Conservation (phyloP, 768 basidiomycete species). For the Candolleomyces aberdarensis region DNA sequence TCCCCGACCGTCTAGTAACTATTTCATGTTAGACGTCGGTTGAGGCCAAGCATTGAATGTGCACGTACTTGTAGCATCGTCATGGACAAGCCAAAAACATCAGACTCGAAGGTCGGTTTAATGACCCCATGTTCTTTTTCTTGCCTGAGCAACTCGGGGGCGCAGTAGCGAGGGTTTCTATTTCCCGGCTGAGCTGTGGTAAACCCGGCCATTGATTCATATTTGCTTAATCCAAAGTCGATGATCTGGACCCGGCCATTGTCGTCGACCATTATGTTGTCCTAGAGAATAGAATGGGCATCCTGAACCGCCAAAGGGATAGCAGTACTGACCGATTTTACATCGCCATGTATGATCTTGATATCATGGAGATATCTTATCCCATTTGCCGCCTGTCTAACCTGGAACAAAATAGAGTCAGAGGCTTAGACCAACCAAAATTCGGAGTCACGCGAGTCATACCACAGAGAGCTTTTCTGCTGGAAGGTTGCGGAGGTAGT, state of each 20-base stretch:
- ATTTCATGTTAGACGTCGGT: neutral
- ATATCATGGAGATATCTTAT: neutral
- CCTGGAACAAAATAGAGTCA: neutral
- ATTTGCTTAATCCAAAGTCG: neutral
- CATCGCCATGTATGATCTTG: neutral
- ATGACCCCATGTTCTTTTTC: neutral
- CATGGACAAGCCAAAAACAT: neutral
- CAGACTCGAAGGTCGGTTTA: neutral
- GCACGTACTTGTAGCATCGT: neutral
- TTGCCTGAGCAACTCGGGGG: neutral
- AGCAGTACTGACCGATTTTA: neutral
- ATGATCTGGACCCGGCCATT: neutral
- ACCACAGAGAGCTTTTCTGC: neutral
- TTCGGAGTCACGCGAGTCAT: too few species aligned
- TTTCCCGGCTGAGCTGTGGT: neutral
- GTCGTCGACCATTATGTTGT: neutral
- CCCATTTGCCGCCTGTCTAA: neutral
- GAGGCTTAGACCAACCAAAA: too few species aligned
- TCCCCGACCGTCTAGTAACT: neutral
- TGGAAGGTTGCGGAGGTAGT: neutral
- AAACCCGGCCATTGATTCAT: neutral
- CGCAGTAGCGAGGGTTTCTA: neutral
- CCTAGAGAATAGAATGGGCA: neutral
- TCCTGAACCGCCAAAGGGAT: neutral
- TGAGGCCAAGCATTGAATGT: neutral